A percentile compares a stretch with the other conserved stretches of the same genome.
Evolutionary conservation across 495 filamentous ascomycete species (phyloP).

Genomic region (Talaromyces wortmannii): DNA sequence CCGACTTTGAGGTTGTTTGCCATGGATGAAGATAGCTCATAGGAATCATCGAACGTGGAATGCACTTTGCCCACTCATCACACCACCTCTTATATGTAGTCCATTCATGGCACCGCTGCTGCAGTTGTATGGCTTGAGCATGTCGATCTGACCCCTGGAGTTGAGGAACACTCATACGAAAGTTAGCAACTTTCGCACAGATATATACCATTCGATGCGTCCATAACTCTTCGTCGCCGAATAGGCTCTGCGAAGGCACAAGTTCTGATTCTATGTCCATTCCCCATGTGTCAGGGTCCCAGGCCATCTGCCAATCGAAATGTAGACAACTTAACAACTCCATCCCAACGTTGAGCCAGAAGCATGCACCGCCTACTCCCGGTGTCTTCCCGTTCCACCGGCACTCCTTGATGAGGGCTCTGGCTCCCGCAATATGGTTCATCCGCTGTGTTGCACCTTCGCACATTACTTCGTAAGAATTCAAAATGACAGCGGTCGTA

Average conservation of each 20-base stretch:
- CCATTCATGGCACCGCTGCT: slow-evolving; percentile 71
- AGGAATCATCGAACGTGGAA: slow-evolving; percentile 82
- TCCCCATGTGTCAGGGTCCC: slow-evolving; percentile 90
- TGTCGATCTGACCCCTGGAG: slow-evolving; percentile 52
- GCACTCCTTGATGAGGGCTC: slow-evolving; percentile 86
- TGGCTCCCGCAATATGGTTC: slow-evolving; percentile 81
- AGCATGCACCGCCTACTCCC: slow-evolving; percentile 82
- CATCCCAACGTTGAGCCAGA: slow-evolving; percentile 90
- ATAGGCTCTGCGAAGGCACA: slow-evolving; percentile 24
- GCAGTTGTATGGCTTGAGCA: slow-evolving; percentile 54
- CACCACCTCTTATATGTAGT: slow-evolving; percentile 63
- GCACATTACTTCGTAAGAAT: slow-evolving; percentile 89
- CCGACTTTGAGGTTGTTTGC: slow-evolving; percentile 60
- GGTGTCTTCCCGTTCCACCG: slow-evolving; percentile 76
- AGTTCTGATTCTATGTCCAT: slow-evolving; percentile 71
- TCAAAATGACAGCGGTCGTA: slow-evolving; percentile 80
- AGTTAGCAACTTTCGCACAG: slow-evolving; percentile 80
- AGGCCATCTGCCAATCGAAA: slow-evolving; percentile 81
- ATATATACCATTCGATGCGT: slow-evolving; percentile 85
- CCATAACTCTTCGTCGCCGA: slow-evolving; percentile 77
- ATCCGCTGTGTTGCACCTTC: slow-evolving; percentile 66
- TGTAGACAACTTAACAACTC: slow-evolving; percentile 82
- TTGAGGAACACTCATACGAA: slow-evolving; percentile 60
- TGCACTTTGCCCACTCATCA: slow-evolving; percentile 69
- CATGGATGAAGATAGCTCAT: slow-evolving; percentile 67